Evolutionary conservation across 441 rosid genomes (phyloP).

Genomic region (Bocquillonia castaneifolia): DNA sequence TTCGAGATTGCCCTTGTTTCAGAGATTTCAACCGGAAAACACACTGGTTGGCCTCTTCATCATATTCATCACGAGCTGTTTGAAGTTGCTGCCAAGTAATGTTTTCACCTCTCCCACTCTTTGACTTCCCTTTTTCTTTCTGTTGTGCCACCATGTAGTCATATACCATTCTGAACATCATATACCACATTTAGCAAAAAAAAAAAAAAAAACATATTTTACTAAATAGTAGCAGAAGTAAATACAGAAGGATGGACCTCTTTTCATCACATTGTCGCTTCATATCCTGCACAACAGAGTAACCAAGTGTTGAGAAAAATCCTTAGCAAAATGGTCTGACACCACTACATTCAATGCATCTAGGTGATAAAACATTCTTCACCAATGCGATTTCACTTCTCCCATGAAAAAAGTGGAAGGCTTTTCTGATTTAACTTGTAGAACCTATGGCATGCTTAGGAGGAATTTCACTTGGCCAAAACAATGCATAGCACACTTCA

Average conservation of each 20-base stretch:
- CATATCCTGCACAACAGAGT: slow-evolving; percentile 72
- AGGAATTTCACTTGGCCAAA: neutral
- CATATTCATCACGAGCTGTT: slow-evolving; percentile 68
- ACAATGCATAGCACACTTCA: neutral
- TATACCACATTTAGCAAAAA: slow-evolving; percentile 26
- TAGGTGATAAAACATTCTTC: neutral
- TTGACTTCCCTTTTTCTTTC: slow-evolving; percentile 77
- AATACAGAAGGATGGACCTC: slow-evolving; percentile 45
- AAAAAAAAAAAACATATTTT: slow-evolving; percentile 17
- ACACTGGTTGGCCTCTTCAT: slow-evolving; percentile 80
- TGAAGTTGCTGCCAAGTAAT: slow-evolving; percentile 51
- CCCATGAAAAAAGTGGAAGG: neutral
- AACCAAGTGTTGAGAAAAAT: slow-evolving; percentile 23
- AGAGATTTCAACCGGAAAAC: slow-evolving; percentile 86
- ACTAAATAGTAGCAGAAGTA: slow-evolving; percentile 19
- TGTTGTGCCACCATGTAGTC: slow-evolving; percentile 74
- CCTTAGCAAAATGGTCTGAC: slow-evolving; percentile 4
- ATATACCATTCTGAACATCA: slow-evolving; percentile 60
- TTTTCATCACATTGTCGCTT: slow-evolving; percentile 95
- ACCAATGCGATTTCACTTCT: slow-evolving; percentile 1
- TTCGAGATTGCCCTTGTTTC: slow-evolving; percentile 88
- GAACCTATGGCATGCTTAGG: neutral
- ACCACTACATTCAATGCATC: neutral
- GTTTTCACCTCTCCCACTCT: slow-evolving; percentile 65
- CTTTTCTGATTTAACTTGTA: neutral